Percentiles rank a stretch among this genome's conserved stretches.
These are phyloP conservation scores for Penicillium frequentans DNA, from an alignment of 2,329 filamentous ascomycete species.

Conservation along the genomic window DNA sequence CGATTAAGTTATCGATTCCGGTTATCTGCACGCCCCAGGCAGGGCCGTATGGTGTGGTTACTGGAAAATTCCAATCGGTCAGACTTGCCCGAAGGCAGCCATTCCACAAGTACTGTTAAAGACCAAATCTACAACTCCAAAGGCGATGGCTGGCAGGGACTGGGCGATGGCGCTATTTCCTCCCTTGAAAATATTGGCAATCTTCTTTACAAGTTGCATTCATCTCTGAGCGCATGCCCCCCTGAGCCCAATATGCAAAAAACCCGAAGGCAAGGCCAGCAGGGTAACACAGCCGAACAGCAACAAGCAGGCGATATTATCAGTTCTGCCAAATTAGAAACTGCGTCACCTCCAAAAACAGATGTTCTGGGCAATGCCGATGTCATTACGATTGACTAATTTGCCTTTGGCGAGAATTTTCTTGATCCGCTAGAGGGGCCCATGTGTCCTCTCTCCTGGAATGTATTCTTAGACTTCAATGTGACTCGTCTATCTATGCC, in stretches of 20 bases:
- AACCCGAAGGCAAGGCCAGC: conserved; percentile 5
- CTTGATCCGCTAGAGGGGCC: conserved; percentile 4
- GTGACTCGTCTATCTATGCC: conserved; percentile 9
- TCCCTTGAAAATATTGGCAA: conserved; percentile 32
- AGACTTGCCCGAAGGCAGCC: conserved; percentile 16
- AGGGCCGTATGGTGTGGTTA: conserved; percentile 35
- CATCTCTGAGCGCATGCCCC: conserved; percentile 25
- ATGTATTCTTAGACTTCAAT: conserved; percentile 23
- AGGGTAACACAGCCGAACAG: background rate
- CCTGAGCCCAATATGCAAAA: conserved; percentile 11
- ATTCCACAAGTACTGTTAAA: conserved; percentile 25
- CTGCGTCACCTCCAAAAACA: conserved; percentile 2
- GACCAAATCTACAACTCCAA: conserved; percentile 37
- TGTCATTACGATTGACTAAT: conserved; percentile 40
- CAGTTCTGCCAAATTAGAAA: background rate
- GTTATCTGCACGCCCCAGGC: conserved; percentile 28
- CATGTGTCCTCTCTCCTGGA: conserved; percentile 11
- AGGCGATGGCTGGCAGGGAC: conserved; percentile 42
- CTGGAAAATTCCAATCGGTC: conserved; percentile 30
- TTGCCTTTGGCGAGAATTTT: background rate
- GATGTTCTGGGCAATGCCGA: conserved; percentile 21
- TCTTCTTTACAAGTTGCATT: conserved; percentile 34
- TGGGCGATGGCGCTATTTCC: conserved; percentile 39
- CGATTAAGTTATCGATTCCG: conserved; percentile 33
- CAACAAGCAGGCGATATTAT: background rate